phyloP scores from a whole-genome alignment of 2,329 filamentous ascomycete genomes.

The Xylaria sp. region DNA sequence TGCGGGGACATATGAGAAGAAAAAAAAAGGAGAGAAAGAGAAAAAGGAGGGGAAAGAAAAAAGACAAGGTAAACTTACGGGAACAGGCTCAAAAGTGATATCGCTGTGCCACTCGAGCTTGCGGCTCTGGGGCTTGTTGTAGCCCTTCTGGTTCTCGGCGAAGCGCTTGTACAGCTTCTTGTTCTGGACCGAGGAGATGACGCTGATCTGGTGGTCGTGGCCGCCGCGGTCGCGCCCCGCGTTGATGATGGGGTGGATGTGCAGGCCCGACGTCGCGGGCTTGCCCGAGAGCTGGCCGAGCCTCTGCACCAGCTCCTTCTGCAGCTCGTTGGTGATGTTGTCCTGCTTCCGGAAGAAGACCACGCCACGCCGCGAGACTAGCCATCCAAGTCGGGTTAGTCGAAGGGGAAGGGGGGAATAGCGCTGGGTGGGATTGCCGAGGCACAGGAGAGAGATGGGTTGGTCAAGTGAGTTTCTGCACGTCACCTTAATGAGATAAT shows the following conservation, averaged over 20 bases:
- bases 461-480: no score
- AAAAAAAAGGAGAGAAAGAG: no score
- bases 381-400: neutral
- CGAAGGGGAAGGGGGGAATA: neutral
- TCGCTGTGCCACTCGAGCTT: constrained; percentile 63
- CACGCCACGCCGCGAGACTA: constrained; percentile 75
- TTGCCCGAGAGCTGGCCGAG: constrained; percentile 69
- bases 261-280: constrained; percentile 64
- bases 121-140: constrained; percentile 56
- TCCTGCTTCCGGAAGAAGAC: constrained; percentile 76
- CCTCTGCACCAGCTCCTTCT: constrained; percentile 71
- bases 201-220: constrained; percentile 69
- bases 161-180: constrained; percentile 59
- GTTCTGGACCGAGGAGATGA: constrained; percentile 67
- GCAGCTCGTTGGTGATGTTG: constrained; percentile 67
- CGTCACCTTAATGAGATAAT: no score
- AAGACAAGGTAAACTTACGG: constrained; percentile 45
- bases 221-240: constrained; percentile 63
- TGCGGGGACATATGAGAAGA: no score
- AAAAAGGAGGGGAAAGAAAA: no score
- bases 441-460: neutral
- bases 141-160: constrained; percentile 35
- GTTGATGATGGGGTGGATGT: constrained; percentile 69
- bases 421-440: neutral
- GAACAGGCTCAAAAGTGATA: constrained; percentile 66